These are phyloP conservation scores for Candida xiaguanensis DNA, from an alignment of 805 yeast species.

Conservation along the genomic window DNA sequence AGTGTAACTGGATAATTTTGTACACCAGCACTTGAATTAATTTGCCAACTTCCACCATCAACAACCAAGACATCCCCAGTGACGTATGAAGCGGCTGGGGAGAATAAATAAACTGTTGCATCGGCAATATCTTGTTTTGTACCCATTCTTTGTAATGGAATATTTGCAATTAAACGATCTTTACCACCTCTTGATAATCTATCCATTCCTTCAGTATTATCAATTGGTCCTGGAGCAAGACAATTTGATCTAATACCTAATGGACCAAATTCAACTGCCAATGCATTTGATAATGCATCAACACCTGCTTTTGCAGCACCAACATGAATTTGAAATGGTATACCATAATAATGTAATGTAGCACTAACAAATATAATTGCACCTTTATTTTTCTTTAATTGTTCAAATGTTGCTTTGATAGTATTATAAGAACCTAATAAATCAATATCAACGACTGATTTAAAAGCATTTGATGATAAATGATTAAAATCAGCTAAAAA, in stretches of 20 bases:
- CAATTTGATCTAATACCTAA: constrained; percentile 78
- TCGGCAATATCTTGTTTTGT: constrained; percentile 76
- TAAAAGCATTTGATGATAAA: constrained; percentile 39
- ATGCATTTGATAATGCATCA: constrained; percentile 76
- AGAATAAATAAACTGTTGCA: constrained; percentile 76
- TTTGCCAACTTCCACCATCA: constrained; percentile 90
- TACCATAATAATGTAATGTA: constrained; percentile 42
- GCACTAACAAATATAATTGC: constrained; percentile 46
- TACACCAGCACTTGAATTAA: constrained; percentile 34
- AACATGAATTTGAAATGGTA: constrained; percentile 71
- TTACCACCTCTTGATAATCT: constrained; percentile 41
- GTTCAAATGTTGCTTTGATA: constrained; percentile 35
- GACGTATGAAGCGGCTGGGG: constrained; percentile 73
- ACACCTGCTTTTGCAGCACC: constrained; percentile 97
- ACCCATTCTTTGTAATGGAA: constrained; percentile 71
- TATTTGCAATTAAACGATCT: constrained; percentile 21
- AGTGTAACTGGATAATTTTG: constrained; percentile 31
- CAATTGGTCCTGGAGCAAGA: constrained; percentile 90
- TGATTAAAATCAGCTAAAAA: constrained; percentile 41
- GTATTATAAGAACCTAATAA: constrained; percentile 41
- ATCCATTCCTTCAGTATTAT: constrained; percentile 77
- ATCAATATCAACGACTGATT: constrained; percentile 36
- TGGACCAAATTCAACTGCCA: constrained; percentile 91
- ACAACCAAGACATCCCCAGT: constrained; percentile 80
- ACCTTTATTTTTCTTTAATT: constrained; percentile 38